Percentiles rank a stretch among this genome's conserved stretches.
Conservation (phyloP, 106 monocot genomes). For the Acorus gramineus region DNA sequence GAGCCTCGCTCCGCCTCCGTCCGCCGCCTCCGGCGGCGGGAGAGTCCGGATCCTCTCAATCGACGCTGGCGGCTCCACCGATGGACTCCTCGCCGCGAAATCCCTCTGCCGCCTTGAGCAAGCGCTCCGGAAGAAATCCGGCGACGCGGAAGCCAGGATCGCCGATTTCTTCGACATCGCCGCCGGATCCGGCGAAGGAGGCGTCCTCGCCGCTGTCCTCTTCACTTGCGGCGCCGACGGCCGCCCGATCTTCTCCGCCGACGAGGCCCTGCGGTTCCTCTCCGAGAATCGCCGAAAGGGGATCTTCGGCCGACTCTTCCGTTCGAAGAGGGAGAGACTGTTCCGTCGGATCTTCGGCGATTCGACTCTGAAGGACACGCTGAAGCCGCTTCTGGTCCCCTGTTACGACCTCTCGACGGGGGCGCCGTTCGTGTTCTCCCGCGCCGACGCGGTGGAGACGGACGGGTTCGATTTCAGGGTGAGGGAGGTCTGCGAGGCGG, state of each 20-base stretch:
- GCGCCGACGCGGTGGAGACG: conserved; percentile 71
- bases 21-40: conserved; percentile 5
- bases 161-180: conserved; percentile 79
- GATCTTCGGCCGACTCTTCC: conserved; percentile 2
- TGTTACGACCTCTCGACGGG: conserved; percentile 70
- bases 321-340: not conserved
- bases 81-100: conserved; percentile 39
- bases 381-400: conserved; percentile 66
- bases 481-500: conserved; percentile 55
- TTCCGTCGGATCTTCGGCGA: conserved; percentile 35
- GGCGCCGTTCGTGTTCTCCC: conserved; percentile 75
- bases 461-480: conserved; percentile 56
- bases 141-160: conserved; percentile 31
- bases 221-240: conserved; percentile 41
- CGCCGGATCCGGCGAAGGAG: conserved; percentile 72
- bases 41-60: conserved; percentile 75
- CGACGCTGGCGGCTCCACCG: conserved; percentile 39
- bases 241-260: conserved; percentile 27
- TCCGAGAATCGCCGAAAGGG: conserved; percentile 12
- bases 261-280: conserved; percentile 46
- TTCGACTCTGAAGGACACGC: conserved; percentile 52
- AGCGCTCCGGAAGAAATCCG: conserved; percentile 25
- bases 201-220: conserved; percentile 56
- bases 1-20: not conserved
- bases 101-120: conserved; percentile 48